Evolutionary conservation across 306 rosid genomes (phyloP), one percentile per base, ranked within the genome.

Genomic region (Vigna unguiculata): DNA sequence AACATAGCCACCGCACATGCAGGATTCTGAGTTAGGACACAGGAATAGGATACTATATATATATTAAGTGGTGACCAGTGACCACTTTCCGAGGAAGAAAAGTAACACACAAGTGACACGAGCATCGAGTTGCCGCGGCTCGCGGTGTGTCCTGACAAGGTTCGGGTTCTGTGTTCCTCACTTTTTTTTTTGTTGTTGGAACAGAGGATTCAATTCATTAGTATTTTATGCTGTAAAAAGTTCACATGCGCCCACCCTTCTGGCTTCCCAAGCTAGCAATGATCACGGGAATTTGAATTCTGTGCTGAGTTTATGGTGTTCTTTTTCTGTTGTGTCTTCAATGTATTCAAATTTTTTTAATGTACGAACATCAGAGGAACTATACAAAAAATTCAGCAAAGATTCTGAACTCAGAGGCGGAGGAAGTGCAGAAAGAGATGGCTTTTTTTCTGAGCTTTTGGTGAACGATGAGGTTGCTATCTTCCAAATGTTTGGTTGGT

Each of bases 1-100:
- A 51, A 47, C 83, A 74, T 62, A 34, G 47, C 69, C 74, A 24
- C 54, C 24, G 11, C 74, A 17, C 49, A 21, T 74, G 62, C 69
- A 63, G 9, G 72, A 45, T 70, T 71, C 66, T 53, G 65, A 66
- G 21, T 21, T 66, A 76, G 34, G 9, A 49, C 47, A 24, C 11
- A 12, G 5, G 48, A 11, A 43, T 51, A 46, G 47, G 59, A 45
- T 52, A 60, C 7, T 5, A 30, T 54, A 15, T 48, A 16, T 5
- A 43, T 16, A 43, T 14, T 2, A 41, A 11, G 46, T 16, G 7
- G 2, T 46, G 7, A 14, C 2, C 51, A 14, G 17, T 48, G 9
- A 54, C 53, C 61, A 28, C 2, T 53, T 53, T 54, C 51, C 52
- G 7, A 54, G 16, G 38, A 71, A 36, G 65, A 54, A 2, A 38